Base-by-base conservation (phyloP, 106 monocot species). In the Dendrobium officinale region DNA sequence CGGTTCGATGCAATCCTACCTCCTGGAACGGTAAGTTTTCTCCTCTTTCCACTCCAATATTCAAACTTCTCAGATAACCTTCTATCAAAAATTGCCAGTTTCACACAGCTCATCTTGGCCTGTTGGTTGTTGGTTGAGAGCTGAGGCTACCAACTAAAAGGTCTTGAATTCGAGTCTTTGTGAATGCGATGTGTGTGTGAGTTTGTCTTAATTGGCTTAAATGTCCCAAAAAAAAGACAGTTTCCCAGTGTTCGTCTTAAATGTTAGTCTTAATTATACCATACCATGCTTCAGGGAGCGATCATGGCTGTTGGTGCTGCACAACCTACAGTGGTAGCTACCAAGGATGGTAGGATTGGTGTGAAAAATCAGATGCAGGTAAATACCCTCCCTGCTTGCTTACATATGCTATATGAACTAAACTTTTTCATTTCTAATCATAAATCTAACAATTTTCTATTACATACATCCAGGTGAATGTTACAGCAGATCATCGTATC, bases 261-360 rank as follows among this genome's bases (percentile, higher is more conserved):
- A 70, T 61, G 42, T 16, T 78, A 51, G 3, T 16, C 67, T 79
- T 41, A 77, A 26, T 13, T 61, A 82, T 16, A 7, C 3, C 49
- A 82, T 16, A 7, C 3, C 49, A 44, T 42, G 2, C 49, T 86
- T 47, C 87, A 95, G 92, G 91, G 95, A 64, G 95, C 92, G 45
- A 95, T 92, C 81, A 95, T 95, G 95, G 95, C 95, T 16, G 92
- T 95, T 18, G 95, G 95, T n/a, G 83, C 89, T 77, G 92, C 95
- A 3, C 80, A 87, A 45, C 92, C 92, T 61, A 88, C 89, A 48
- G 79, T 95, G 73, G 89, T 91, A 51, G 95, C 87, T 44, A 88
- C 90, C 15, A 89, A 91, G 81, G 95, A 91, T 75, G 86, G 89
- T 55, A 86, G 89, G 55, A 91, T 95, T 72, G 90, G 92, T 67